Percentiles rank a stretch among this genome's conserved stretches.
phyloP scores from a whole-genome alignment of 768 basidiomycete genomes.

The Lactarius trivialis region DNA sequence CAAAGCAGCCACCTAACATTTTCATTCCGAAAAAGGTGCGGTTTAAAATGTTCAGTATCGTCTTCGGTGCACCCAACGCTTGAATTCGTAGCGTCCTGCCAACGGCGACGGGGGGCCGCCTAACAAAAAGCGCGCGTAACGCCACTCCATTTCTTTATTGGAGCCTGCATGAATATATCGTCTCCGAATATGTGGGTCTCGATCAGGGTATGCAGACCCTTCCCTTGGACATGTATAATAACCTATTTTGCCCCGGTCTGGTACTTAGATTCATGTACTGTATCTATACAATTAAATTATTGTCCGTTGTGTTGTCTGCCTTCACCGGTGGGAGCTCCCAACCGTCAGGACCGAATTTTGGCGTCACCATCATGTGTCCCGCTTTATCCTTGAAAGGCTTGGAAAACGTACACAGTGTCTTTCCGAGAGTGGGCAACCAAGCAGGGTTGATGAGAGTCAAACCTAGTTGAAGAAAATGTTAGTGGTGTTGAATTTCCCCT shows the following conservation, averaged over 20 bases:
- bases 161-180: not conserved
- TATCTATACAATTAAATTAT: slow-evolving; percentile 17
- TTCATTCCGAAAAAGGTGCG: slow-evolving; percentile 27
- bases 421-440: slow-evolving; percentile 82
- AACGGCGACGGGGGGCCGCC: slow-evolving; percentile 3
- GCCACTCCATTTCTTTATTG: not conserved
- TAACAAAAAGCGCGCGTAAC: slow-evolving; percentile 11
- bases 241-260: not conserved
- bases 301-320: slow-evolving; percentile 14
- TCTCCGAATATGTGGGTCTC: not conserved
- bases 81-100: slow-evolving; percentile 15
- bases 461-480: slow-evolving; percentile 36
- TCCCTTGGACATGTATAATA: not conserved
- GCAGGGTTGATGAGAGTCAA: slow-evolving; percentile 79
- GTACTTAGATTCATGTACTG: slow-evolving; percentile 6
- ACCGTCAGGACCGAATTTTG: slow-evolving; percentile 75
- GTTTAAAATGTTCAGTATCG: not conserved
- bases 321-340: slow-evolving; percentile 81
- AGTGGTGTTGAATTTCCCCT: not conserved
- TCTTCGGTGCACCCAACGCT: slow-evolving; percentile 18
- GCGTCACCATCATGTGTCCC: slow-evolving; percentile 68
- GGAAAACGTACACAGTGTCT: slow-evolving; percentile 79
- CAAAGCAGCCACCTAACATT: slow-evolving; percentile 18
- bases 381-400: slow-evolving; percentile 69
- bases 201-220: not conserved